Base-by-base conservation (phyloP, 805 yeast species). In the Saccharomycopsis javanensis region DNA sequence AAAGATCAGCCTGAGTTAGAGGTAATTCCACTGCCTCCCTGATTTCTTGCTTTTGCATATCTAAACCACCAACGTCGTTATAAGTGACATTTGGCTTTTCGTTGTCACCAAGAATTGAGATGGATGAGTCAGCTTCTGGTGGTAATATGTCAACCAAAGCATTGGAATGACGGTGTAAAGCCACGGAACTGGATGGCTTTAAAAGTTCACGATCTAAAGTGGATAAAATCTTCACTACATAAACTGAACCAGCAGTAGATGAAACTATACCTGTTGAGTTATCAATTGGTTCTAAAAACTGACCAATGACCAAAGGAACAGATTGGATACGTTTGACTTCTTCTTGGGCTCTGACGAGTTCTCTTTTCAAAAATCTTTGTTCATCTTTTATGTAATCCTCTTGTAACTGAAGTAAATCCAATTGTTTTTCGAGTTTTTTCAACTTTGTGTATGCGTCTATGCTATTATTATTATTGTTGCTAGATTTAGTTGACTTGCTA, bases 11-110 rank as follows among this genome's bases (percentile, higher is more conserved):
- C 70, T 94, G 98, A 15, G 96, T 86, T 66, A 94, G 79, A 11
- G 99, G 99, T 65, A 94, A 78, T 72, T 94, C 99, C 15, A 94
- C 98, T 1, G 99, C 99, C 74, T 94, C 99, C 68, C 97, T 82
- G 62, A 94, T 94, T 74, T 94, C 99, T 72, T 95, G 99, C 67
- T 94, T 95, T 72, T 94, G 99, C 96, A 94, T 90, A 71, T 94
- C 99, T 69, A 94, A 77, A 45, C 99, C 99, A 72, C 99, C 99
- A 57, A 94, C 97, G 71, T 94, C 99, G 34, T 96, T 96, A 67
- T 94, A 94, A 1, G 96, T 83, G 42, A 87, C 94, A 67, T 86
- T 91, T 25, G 95, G 96, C 68, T 86, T 88, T 72, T 95, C 96
- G 65, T 88, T 87, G 48, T 92, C 96, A 33, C 96, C 95, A 66